phyloP scores from a whole-genome alignment of 176 grass and related monocot species.

The Zea luxurians region DNA sequence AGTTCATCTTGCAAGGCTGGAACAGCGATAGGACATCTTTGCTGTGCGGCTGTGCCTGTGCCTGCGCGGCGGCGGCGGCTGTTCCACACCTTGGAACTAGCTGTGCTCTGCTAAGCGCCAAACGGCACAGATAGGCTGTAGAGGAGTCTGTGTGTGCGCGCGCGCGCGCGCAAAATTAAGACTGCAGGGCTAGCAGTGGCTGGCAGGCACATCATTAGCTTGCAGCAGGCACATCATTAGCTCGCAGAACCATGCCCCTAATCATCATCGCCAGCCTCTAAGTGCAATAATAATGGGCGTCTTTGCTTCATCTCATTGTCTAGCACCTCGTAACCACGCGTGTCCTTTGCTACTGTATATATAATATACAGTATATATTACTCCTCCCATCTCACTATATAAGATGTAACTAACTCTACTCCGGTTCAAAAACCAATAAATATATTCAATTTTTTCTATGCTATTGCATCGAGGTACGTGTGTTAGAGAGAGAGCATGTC shows the following conservation, averaged over 20 bases:
- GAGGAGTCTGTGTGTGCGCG: not conserved
- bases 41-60: no score
- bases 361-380: no score
- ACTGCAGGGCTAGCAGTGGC: no score
- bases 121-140: conserved; percentile 7
- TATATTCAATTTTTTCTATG: no score
- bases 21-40: no score
- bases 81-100: conserved; percentile 17
- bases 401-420: no score
- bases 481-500: no score
- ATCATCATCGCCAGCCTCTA: conserved; percentile 33
- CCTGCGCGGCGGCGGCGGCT: no score
- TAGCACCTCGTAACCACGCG: not conserved
- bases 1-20: conserved; percentile 21
- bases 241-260: conserved; percentile 3
- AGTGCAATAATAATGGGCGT: not conserved
- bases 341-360: not conserved
- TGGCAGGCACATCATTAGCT: not conserved
- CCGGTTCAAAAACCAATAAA: no score
- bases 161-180: no score
- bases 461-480: no score
- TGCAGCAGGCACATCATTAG: conserved; percentile 14
- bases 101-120: not conserved
- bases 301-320: not conserved
- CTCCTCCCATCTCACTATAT: no score